These are phyloP conservation scores for Aspergillus brunneoviolaceus DNA, from an alignment of 2,329 filamentous ascomycete genomes.

Conservation along the genomic window DNA sequence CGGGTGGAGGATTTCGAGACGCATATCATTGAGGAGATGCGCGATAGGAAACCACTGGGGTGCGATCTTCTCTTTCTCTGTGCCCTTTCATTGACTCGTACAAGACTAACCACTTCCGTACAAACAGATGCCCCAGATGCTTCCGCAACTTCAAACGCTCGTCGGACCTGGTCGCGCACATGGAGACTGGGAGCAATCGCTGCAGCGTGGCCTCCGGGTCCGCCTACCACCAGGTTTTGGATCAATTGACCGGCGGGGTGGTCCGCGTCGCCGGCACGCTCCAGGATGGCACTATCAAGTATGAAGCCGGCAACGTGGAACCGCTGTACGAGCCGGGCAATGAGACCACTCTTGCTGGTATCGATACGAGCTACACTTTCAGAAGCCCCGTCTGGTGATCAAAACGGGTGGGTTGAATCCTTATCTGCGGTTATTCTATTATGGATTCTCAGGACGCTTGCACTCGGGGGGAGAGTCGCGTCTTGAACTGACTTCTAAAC, in stretches of 20 bases:
- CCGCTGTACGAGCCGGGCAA: background rate
- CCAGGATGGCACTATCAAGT: conserved; percentile 36
- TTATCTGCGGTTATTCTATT: too few species aligned
- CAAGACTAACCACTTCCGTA: background rate
- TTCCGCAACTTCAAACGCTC: conserved; percentile 39
- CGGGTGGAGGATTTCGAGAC: conserved; percentile 28
- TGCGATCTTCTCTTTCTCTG: background rate
- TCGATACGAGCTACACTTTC: background rate
- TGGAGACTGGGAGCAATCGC: conserved; percentile 36
- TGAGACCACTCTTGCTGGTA: conserved; percentile 15
- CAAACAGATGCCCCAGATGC: conserved; percentile 40
- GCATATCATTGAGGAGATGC: conserved; percentile 32
- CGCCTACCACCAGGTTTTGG: conserved; percentile 36
- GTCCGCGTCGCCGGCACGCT: conserved; percentile 34
- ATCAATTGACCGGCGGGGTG: conserved; percentile 41
- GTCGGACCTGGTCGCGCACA: conserved; percentile 42
- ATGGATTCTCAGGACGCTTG: too few species aligned
- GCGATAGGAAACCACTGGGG: conserved; percentile 19
- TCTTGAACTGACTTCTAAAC: too few species aligned
- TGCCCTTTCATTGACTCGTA: too few species aligned
- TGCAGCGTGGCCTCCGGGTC: conserved; percentile 35
- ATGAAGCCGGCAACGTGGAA: conserved; percentile 25
- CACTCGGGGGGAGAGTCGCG: too few species aligned
- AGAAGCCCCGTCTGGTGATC: background rate
- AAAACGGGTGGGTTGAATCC: too few species aligned